Evolutionary conservation across 805 yeast genomes (phyloP).

Genomic region (Wickerhamiella australiensis): DNA sequence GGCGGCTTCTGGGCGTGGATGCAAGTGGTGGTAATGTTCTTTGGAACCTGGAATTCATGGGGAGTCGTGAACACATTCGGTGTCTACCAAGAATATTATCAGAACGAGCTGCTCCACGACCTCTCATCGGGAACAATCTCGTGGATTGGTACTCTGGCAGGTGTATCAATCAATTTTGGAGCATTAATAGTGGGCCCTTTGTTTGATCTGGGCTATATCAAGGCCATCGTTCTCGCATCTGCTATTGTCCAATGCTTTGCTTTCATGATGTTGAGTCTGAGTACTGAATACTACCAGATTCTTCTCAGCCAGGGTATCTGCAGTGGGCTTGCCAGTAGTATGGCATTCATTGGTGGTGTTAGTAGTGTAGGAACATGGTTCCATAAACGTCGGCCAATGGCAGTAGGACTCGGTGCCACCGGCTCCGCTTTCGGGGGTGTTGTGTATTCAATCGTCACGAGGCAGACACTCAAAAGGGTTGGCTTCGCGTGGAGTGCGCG

Average conservation of each 20-base stretch:
- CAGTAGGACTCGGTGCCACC: conserved; percentile 36
- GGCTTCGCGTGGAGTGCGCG: conserved; percentile 48
- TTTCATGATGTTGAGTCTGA: conserved; percentile 27
- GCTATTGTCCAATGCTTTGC: conserved; percentile 22
- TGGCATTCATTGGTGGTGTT: conserved; percentile 36
- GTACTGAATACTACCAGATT: conserved; percentile 38
- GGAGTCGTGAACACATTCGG: conserved; percentile 23
- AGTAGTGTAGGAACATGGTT: conserved; percentile 39
- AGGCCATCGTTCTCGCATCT: conserved; percentile 20
- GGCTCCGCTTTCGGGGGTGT: conserved; percentile 45
- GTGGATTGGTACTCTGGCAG: conserved; percentile 20
- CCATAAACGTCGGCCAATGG: conserved; percentile 33
- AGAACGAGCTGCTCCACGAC: conserved; percentile 7
- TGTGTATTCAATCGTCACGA: conserved; percentile 37
- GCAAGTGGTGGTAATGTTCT: conserved; percentile 22
- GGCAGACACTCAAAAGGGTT: conserved; percentile 31
- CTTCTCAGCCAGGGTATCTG: conserved; percentile 42
- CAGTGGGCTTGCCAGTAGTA: conserved; percentile 35
- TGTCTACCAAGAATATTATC: conserved; percentile 22
- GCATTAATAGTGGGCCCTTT: conserved; percentile 25
- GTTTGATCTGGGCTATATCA: conserved; percentile 24
- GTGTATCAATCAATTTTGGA: conserved; percentile 7
- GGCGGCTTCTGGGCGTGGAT: conserved; percentile 24
- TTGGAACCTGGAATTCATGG: conserved; percentile 21
- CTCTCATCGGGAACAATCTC: conserved; percentile 18